Evolutionary conservation across 23 red algal species (phyloP), one percentile per base, ranked within the genome.

Genomic region (Agarophyton chilense): DNA sequence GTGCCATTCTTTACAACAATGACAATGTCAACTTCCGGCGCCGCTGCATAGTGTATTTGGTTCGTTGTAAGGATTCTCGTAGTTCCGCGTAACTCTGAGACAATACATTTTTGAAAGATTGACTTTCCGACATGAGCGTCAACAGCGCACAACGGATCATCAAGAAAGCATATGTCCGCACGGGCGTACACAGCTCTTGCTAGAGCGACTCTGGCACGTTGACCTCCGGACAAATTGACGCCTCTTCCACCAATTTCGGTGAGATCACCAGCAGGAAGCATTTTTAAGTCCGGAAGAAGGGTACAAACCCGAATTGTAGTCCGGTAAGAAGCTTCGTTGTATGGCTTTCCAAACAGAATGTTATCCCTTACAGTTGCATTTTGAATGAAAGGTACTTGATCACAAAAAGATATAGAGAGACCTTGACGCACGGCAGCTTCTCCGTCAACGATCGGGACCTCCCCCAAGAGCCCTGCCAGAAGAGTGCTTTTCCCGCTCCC

Each of bases 361-460:
- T 98, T 98, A 0, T 98, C 95, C 35, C 86, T 67, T 24, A 98
- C 57, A 0, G 82, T 92, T 5, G 78, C 95, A 57, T 98, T 93
- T 32, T 87, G 73, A 25, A 98, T 93, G 24, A 98, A 98, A 12
- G 95, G 65, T 9, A 84, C 68, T 54, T 98, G 95, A 50, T 77
- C 95, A 36, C 79, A 84, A 70, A 81, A 98, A 25, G 95, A 81
- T 16, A 98, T 70, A 35, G 70, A 82, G 10, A 39, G 84, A 44
- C 72, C 65, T 17, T 63, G 74, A 1, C 77, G 66, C 24, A 98
- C 33, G n/a, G 75, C 79, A 12, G 79, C 84, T 53, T 71, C 55
- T 25, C 95, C 95, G 7, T 70, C 56, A 17, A 83, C 77, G 41
- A 94, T 67, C 19, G 81, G 84, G 0, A 89, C 52, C 49, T 98